Evolutionary conservation across 352 stramenopile genomes (phyloP).

Genomic region (Globisporangium orthogonon): DNA sequence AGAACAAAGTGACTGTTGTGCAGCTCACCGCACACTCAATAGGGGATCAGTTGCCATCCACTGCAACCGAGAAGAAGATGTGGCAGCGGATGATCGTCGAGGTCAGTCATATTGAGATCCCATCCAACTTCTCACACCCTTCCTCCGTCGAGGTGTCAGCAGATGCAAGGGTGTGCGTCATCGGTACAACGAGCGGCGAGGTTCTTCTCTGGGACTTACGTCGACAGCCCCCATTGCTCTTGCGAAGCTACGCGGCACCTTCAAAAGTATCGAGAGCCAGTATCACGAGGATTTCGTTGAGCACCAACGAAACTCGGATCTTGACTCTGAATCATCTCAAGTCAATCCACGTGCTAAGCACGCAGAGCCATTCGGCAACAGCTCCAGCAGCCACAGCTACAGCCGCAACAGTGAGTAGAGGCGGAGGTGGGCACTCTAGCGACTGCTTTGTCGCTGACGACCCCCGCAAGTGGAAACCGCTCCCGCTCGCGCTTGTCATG

Average conservation of each 20-base stretch:
- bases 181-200: constrained; percentile 28
- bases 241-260: constrained; percentile 14
- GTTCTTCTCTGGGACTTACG: constrained; percentile 28
- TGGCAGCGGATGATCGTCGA: constrained; percentile 25
- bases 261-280: constrained; percentile 20
- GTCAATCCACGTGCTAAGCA: constrained; percentile 20
- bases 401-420: no score
- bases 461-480: constrained; percentile 28
- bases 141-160: constrained; percentile 28
- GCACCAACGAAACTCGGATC: constrained; percentile 6
- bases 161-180: constrained; percentile 18
- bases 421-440: constrained; percentile 14
- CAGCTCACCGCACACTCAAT: no score
- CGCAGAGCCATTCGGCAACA: constrained; percentile 11
- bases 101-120: constrained; percentile 12
- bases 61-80: constrained; percentile 14
- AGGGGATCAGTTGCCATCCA: neutral
- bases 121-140: constrained; percentile 14
- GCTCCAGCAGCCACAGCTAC: neutral
- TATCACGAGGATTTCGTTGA: constrained; percentile 23
- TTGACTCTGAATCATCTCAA: constrained; percentile 23
- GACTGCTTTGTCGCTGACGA: constrained; percentile 28
- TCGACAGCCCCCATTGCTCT: constrained; percentile 12
- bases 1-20: neutral
- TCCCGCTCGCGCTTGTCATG: constrained; percentile 19